Base-by-base conservation (phyloP, 306 rosid species). In the Corylus americana region DNA sequence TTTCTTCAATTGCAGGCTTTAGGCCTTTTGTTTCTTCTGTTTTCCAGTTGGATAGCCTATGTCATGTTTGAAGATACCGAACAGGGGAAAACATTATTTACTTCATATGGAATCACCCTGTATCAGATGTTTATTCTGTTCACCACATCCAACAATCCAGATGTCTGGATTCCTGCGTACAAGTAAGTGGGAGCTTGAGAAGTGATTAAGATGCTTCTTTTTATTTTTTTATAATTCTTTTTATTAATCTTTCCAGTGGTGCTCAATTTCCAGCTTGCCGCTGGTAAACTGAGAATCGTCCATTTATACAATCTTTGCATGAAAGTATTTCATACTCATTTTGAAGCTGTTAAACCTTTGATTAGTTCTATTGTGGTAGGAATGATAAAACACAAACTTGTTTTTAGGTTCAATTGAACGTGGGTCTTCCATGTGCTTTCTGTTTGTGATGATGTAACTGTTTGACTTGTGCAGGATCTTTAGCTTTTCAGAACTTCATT, bases 91-190 rank as follows among this genome's bases (percentile, higher is more conserved):
- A 77, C 73, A 61, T 44, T 90, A 59, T 95, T 95, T 88, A 93
- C 97, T 84, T 95, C 99, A 37, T 93, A 82, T 77, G 92, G 94
- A 42, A 44, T 89, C 55, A 91, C 99, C 0, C 72, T 95, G 76
- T 95, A 89, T 89, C 97, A 95, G 77, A 85, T 95, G 92, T 85
- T 95, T 79, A 61, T 93, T 71, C 87, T 95, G 77, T 95, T 95
- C 90, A 90, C 96, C 80, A 93, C 99, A 37, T 88, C 94, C 80
- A 95, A 95, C 87, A 95, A 86, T 86, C 99, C 99, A 61, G 94
- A 95, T 87, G 99, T 95, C 79, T 95, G 99, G 99, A 88, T 91
- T 84, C 99, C 97, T 83, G 99, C 99, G 67, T 95, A 95, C 96
- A 95, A 91, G 99, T 95, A 86, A 85, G 98, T 51, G 74, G 59